phyloP scores from a whole-genome alignment of 345 rosid genomes.

The Eucalyptus leucophloia region DNA sequence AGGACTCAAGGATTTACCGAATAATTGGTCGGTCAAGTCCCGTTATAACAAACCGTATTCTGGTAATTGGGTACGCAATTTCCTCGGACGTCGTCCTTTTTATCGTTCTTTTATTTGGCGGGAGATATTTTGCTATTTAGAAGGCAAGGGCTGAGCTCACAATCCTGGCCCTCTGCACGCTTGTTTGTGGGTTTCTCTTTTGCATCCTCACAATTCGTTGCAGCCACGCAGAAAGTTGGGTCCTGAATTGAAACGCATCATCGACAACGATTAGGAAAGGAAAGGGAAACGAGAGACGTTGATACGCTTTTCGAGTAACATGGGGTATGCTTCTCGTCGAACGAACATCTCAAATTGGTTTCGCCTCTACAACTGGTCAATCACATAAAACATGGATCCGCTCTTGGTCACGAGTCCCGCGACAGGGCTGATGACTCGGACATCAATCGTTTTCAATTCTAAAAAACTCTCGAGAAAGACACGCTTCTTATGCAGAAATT shows the following conservation, averaged over 20 bases:
- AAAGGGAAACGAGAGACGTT: neutral
- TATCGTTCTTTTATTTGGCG: neutral
- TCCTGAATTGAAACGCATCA: neutral
- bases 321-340: neutral
- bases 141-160: neutral
- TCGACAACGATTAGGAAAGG: neutral
- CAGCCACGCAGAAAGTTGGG: neutral
- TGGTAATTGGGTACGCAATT: neutral
- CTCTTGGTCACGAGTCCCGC: neutral
- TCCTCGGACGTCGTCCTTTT: neutral
- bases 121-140: neutral
- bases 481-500: neutral
- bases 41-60: neutral
- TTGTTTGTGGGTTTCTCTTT: neutral
- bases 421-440: neutral
- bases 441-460: neutral
- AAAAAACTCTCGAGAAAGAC: neutral
- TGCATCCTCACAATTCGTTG: neutral
- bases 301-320: neutral
- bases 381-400: neutral
- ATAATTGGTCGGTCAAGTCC: neutral
- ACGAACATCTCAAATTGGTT: neutral
- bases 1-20: neutral
- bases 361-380: neutral
- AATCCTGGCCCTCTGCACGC: neutral